phyloP scores from a whole-genome alignment of 2,329 filamentous ascomycete species.

The Neopestalotiopsis clavispora region DNA sequence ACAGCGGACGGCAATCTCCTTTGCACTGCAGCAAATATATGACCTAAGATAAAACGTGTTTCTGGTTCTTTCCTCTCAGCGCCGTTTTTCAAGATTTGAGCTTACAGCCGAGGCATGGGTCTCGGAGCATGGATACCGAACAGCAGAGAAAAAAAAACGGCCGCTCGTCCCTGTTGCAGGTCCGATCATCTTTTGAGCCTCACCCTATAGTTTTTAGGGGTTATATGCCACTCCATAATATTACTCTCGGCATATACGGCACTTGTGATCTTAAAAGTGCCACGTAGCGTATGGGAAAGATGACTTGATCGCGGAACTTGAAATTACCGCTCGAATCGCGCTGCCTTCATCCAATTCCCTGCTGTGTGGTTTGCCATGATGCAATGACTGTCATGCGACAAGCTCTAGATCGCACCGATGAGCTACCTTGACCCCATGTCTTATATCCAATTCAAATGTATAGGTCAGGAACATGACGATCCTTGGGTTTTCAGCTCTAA shows the following conservation, averaged over 20 bases:
- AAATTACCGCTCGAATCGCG: too few species aligned
- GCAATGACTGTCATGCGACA: too few species aligned
- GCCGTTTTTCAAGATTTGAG: not conserved
- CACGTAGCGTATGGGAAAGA: not conserved
- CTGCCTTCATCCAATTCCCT: too few species aligned
- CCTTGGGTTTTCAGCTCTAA: too few species aligned
- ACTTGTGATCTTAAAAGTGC: not conserved
- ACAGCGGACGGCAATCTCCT: not conserved
- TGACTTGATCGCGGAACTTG: not conserved
- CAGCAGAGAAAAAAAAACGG: too few species aligned
- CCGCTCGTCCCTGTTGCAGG: not conserved
- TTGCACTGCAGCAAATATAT: slow-evolving; percentile 3
- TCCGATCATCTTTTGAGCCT: not conserved
- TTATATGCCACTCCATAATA: not conserved
- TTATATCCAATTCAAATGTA: too few species aligned
- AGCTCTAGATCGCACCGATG: too few species aligned
- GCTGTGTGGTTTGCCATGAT: too few species aligned
- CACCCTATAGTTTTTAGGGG: not conserved
- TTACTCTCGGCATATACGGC: slow-evolving; percentile 2
- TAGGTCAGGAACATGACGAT: too few species aligned
- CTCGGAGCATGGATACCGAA: not conserved
- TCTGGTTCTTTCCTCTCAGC: not conserved
- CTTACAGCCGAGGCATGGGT: not conserved
- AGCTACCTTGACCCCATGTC: too few species aligned
- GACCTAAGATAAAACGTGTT: slow-evolving; percentile 1